phyloP scores from a whole-genome alignment of 106 monocot species.

The Vanilla planifolia region DNA sequence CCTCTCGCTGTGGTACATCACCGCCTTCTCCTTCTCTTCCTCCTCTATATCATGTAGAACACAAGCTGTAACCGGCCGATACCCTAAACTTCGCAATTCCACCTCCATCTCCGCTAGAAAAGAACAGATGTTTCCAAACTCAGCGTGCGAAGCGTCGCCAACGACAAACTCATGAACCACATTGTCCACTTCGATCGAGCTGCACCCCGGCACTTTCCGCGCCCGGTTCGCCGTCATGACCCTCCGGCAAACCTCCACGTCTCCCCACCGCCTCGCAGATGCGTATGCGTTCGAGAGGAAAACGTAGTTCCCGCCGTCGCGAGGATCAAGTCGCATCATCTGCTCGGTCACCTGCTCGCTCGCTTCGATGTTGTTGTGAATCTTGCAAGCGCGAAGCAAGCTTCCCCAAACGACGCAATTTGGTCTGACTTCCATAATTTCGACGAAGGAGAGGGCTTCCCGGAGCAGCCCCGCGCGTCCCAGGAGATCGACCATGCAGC shows the following conservation, averaged over 20 bases:
- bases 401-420: constrained; percentile 16
- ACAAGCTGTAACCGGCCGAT: constrained; percentile 24
- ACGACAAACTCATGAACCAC: constrained; percentile 29
- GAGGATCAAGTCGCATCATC: constrained; percentile 38
- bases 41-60: constrained; percentile 55
- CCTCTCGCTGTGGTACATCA: constrained; percentile 18
- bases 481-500: constrained; percentile 33
- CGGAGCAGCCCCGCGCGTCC: constrained; percentile 8
- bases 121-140: constrained; percentile 24
- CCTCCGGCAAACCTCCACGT: constrained; percentile 31
- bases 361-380: constrained; percentile 3
- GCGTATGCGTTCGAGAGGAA: constrained; percentile 34
- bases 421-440: constrained; percentile 4
- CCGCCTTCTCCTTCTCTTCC: constrained; percentile 3
- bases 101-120: constrained; percentile 27
- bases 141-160: constrained; percentile 41
- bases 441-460: constrained; percentile 8
- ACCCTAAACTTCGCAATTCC: constrained; percentile 36
- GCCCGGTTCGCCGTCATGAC: constrained; percentile 31
- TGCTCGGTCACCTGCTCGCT: not conserved
- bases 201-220: constrained; percentile 35
- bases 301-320: constrained; percentile 33
- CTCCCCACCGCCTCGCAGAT: constrained; percentile 26
- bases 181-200: constrained; percentile 40
- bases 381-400: constrained; percentile 11